Base-by-base conservation (phyloP, 805 yeast species). In the Huiozyma naganishii region DNA sequence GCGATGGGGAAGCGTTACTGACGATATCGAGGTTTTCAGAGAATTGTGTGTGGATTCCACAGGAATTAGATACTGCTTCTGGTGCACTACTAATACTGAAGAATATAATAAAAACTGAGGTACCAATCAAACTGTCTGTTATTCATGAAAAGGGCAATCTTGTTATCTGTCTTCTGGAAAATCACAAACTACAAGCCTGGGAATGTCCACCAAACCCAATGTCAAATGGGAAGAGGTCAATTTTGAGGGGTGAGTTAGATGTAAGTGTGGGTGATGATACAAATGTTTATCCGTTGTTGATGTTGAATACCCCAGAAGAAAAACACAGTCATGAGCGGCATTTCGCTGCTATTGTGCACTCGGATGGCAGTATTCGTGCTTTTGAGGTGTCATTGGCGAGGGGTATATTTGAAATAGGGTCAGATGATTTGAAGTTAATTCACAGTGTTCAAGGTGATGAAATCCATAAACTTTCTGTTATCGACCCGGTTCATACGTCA, bases 401-500 rank as follows among this genome's bases (percentile, higher is more conserved):
- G 2, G 42, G 71, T 55, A 58, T 61, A 7, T 47, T 70, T n/a
- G 75, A 76, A 2, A 57, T 50, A 2, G 7, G 32, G 3, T 51
- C 59, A 2, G 46, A 51, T n/a, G 8, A 46, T 2, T 33, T 56
- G 3, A 51, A 52, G 9, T 23, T 53, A 17, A 37, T 53, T 5
- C 57, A 59, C 7, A 61, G 62, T 2, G 67, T 61, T 1, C 52
- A 57, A 1, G 62, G 60, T 8, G 61, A 63, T 3, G 67, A 61
- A 1, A 62, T 74, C 2, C 68, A 68, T 42, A 55, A 63, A n/a
- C 70, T 78, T 4, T 69, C 81, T 1, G 66, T 76, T 0, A 77
- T 84, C 27, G 87, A 84, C 53, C 87, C 90, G 0, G 86, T 80
- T 3, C 67, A 69, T 36, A 52, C 64, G 2, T 54, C 62, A 2